Conservation (phyloP, 805 yeast species). For the Zygoascus ofunaensis region DNA sequence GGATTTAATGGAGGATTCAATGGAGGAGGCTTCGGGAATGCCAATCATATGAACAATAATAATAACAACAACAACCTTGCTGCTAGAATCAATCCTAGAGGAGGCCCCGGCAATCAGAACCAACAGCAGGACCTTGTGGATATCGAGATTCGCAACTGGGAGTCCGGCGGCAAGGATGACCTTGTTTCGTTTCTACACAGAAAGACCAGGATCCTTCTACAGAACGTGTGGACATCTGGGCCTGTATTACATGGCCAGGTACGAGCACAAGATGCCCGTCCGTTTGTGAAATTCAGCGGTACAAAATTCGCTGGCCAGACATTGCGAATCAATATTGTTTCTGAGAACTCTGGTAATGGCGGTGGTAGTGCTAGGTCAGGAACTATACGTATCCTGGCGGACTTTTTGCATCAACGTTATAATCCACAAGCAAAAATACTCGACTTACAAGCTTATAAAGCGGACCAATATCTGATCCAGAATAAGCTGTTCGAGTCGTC, state of each 20-base stretch:
- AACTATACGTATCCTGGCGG: conserved; percentile 55
- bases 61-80: not conserved
- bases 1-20: conserved; percentile 2
- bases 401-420: conserved; percentile 58
- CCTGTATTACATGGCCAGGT: conserved; percentile 55
- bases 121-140: conserved; percentile 20
- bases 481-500: conserved; percentile 58
- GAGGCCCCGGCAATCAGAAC: conserved; percentile 28
- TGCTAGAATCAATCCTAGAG: conserved; percentile 15
- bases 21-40: not conserved
- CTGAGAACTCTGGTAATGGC: conserved; percentile 4
- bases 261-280: conserved; percentile 47
- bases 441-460: conserved; percentile 54
- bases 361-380: conserved; percentile 14
- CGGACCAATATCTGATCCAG: conserved; percentile 50
- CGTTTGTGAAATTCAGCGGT: conserved; percentile 57
- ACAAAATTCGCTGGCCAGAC: conserved; percentile 69
- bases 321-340: conserved; percentile 41
- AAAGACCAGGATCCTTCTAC: conserved; percentile 49
- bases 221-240: conserved; percentile 45
- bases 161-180: conserved; percentile 63
- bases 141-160: conserved; percentile 72
- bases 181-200: conserved; percentile 60
- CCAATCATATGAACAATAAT: too few relatives aligned
- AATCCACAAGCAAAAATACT: conserved; percentile 55